Evolutionary conservation across 2,329 filamentous ascomycete genomes (phyloP).

Genomic region (Trichoderma citrinoviride): DNA sequence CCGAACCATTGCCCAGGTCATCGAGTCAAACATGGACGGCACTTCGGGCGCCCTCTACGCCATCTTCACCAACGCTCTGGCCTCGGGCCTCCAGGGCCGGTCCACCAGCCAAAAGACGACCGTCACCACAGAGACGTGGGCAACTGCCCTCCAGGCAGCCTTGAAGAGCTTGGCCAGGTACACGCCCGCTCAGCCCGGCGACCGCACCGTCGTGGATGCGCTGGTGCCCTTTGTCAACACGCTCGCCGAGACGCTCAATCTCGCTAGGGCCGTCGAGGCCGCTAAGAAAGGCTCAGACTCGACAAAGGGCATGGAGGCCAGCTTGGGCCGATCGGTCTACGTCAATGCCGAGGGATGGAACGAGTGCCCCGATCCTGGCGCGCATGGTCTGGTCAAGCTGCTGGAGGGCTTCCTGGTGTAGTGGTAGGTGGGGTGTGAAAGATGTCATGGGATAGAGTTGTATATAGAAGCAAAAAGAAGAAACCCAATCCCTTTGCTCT

Average conservation of each 20-base stretch:
- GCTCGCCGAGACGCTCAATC: constrained; percentile 51
- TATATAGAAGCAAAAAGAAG: background rate
- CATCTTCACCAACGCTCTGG: constrained; percentile 71
- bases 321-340: constrained; percentile 70
- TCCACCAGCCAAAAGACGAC: background rate
- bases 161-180: constrained; percentile 59
- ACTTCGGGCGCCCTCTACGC: constrained; percentile 71
- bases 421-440: background rate
- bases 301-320: constrained; percentile 73
- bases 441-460: background rate
- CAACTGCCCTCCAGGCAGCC: constrained; percentile 56
- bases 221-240: constrained; percentile 65
- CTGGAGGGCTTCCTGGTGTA: constrained; percentile 53
- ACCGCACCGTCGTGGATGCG: constrained; percentile 71
- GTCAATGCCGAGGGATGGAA: constrained; percentile 65
- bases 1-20: constrained; percentile 47
- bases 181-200: constrained; percentile 68
- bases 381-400: constrained; percentile 58
- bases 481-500: no score
- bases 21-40: constrained; percentile 70
- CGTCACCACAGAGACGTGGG: constrained; percentile 29
- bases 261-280: constrained; percentile 50
- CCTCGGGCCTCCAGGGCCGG: constrained; percentile 33
- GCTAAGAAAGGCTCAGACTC: constrained; percentile 62
- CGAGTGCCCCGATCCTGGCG: constrained; percentile 71